A percentile compares a stretch with the other conserved stretches of the same genome.
Conservation (phyloP, 768 basidiomycete genomes). For the Auriscalpium orientale region DNA sequence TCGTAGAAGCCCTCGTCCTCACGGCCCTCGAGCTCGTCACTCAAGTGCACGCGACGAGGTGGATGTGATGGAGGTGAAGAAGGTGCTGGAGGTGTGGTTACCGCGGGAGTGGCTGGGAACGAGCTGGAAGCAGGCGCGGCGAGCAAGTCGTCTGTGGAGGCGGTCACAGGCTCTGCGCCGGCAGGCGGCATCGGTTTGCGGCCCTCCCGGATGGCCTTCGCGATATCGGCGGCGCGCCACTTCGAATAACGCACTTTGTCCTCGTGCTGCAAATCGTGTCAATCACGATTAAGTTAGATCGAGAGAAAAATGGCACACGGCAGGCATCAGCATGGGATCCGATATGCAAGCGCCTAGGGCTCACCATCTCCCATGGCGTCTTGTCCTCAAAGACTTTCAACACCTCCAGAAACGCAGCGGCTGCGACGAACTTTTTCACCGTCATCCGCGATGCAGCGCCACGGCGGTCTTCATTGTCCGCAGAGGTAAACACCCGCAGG, state of each 20-base stretch:
- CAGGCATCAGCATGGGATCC: background rate
- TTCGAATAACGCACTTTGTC: constrained; percentile 91
- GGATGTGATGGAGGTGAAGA: background rate
- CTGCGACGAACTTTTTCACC: constrained; percentile 91
- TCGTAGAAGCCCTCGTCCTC: constrained; percentile 23
- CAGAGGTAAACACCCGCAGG: constrained; percentile 75
- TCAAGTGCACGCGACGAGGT: constrained; percentile 28
- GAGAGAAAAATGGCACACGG: background rate
- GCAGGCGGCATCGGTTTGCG: constrained; percentile 67
- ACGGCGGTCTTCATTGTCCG: constrained; percentile 86
- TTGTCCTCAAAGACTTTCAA: constrained; percentile 53
- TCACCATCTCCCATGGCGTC: constrained; percentile 12
- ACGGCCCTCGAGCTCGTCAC: constrained; percentile 35
- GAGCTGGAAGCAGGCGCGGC: constrained; percentile 15
- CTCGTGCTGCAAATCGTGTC: constrained; percentile 45
- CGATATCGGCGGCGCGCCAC: constrained; percentile 96
- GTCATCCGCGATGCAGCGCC: constrained; percentile 79
- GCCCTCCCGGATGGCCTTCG: constrained; percentile 93
- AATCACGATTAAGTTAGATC: no score
- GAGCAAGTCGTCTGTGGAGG: constrained; percentile 20
- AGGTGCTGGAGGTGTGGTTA: background rate
- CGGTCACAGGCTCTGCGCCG: constrained; percentile 44
- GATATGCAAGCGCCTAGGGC: background rate
- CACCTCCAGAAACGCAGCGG: constrained; percentile 90
- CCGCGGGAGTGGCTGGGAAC: constrained; percentile 9